These are phyloP conservation scores for Neofusicoccum kwambonambiense DNA, from an alignment of 2,329 filamentous ascomycete genomes.

Conservation along the genomic window DNA sequence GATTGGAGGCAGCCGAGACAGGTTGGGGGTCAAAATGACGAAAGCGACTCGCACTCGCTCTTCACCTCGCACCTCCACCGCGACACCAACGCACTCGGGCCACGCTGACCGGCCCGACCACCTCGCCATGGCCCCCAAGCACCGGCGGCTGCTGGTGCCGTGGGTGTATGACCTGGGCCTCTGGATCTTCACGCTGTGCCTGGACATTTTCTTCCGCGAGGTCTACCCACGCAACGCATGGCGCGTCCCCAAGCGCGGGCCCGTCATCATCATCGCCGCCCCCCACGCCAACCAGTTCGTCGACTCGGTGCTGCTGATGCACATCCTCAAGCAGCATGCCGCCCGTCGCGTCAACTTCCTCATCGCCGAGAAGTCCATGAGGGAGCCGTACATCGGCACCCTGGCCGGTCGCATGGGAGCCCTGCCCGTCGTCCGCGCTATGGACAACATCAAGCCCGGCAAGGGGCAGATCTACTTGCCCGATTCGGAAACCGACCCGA, in stretches of 20 bases:
- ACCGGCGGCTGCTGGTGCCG: constrained; percentile 11
- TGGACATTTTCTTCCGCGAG: constrained; percentile 21
- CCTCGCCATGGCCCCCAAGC: background rate
- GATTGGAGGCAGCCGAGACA: too few relatives aligned
- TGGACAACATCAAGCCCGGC: constrained; percentile 19
- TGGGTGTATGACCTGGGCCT: constrained; percentile 16
- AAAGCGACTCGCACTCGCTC: too few relatives aligned
- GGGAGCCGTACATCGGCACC: constrained; percentile 13
- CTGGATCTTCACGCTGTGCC: constrained; percentile 14
- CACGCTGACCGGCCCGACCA: background rate
- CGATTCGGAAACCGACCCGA: constrained; percentile 11
- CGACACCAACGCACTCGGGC: background rate
- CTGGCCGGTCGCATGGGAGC: constrained; percentile 13
- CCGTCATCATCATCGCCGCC: constrained; percentile 17
- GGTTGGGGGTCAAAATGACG: too few relatives aligned
- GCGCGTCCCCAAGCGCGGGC: constrained; percentile 7
- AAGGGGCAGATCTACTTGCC: constrained; percentile 18
- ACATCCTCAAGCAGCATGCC: constrained; percentile 13
- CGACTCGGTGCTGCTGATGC: constrained; percentile 16
- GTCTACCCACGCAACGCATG: constrained; percentile 9
- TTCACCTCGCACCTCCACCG: background rate
- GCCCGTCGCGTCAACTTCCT: constrained; percentile 15
- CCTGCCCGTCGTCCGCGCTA: constrained; percentile 15
- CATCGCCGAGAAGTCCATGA: constrained; percentile 19
- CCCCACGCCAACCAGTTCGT: constrained; percentile 20